These are phyloP conservation scores for Fusarium brevicatenulatum DNA, from an alignment of 2,329 filamentous ascomycete species.

Conservation along the genomic window DNA sequence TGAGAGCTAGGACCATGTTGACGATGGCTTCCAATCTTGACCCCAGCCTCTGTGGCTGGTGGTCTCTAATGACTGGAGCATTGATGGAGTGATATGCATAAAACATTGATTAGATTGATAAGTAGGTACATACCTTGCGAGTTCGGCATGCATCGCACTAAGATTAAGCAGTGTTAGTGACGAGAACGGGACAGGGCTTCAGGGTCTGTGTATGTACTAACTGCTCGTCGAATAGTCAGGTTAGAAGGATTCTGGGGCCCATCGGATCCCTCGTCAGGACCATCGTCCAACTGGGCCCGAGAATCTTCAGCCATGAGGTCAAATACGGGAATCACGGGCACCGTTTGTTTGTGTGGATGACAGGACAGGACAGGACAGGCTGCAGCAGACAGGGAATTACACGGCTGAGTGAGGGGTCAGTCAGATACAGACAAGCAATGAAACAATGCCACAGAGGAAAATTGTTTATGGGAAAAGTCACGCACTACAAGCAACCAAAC, in stretches of 20 bases:
- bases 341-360: neutral
- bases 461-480: neutral
- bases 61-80: neutral
- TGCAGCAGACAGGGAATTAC: neutral
- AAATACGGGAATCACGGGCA: conserved; percentile 13
- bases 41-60: neutral
- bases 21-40: neutral
- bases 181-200: neutral
- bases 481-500: neutral
- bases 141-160: conserved; percentile 49
- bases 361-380: neutral
- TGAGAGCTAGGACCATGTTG: neutral
- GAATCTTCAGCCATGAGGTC: conserved; percentile 29
- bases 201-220: conserved; percentile 23
- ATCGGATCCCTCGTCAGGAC: conserved; percentile 38
- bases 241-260: conserved; percentile 34
- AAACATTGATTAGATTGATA: conserved; percentile 26
- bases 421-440: conserved; percentile 7
- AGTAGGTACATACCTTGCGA: conserved; percentile 45
- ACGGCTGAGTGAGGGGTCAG: conserved; percentile 4
- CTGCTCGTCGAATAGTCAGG: conserved; percentile 40
- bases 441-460: conserved; percentile 19
- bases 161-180: conserved; percentile 35
- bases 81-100: neutral
- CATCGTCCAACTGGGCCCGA: conserved; percentile 30